Conservation (phyloP, 208 protist species). For the Wallacemonas rigidus region DNA sequence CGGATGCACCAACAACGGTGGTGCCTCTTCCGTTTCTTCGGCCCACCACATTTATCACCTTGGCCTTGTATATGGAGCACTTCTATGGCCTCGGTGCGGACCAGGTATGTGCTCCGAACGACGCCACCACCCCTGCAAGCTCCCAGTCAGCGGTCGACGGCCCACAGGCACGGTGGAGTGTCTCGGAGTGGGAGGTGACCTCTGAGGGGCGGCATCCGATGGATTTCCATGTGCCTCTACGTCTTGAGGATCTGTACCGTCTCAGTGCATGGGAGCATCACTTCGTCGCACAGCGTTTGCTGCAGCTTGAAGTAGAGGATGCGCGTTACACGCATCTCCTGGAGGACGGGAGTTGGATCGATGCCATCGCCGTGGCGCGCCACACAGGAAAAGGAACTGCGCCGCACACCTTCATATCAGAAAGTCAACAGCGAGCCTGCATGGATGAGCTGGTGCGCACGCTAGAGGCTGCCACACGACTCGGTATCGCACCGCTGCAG, state of each 20-base stretch:
- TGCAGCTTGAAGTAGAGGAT: constrained; percentile 15
- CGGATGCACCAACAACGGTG: constrained; percentile 1
- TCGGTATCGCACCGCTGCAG: constrained; percentile 50
- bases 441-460: constrained; percentile 35
- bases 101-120: neutral
- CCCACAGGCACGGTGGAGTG: neutral
- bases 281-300: constrained; percentile 53
- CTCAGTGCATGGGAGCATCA: constrained; percentile 59
- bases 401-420: neutral
- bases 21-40: constrained; percentile 48
- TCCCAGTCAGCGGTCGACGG: neutral
- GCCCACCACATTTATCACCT: constrained; percentile 40
- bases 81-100: constrained; percentile 40
- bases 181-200: neutral
- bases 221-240: constrained; percentile 35
- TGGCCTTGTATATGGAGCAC: constrained; percentile 75
- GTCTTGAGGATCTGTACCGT: constrained; percentile 53
- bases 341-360: constrained; percentile 54
- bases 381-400: neutral
- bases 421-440: constrained; percentile 15
- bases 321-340: neutral
- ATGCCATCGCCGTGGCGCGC: constrained; percentile 20
- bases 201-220: constrained; percentile 1
- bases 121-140: neutral
- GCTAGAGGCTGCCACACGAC: constrained; percentile 52